Conservation (phyloP, 2,329 filamentous ascomycete genomes). For the Neopestalotiopsis rosae region DNA sequence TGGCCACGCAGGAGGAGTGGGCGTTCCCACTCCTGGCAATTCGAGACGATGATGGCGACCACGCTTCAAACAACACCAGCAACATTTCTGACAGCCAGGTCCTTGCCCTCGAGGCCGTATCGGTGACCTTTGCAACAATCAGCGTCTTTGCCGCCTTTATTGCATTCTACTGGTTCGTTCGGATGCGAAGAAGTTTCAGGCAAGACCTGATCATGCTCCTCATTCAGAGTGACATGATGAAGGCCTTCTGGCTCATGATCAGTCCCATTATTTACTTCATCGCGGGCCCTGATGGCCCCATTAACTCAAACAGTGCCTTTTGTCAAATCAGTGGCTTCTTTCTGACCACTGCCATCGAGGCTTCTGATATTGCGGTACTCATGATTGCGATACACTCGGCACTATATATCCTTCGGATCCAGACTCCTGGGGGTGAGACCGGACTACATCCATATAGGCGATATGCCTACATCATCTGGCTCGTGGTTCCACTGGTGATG, state of each 20-base stretch:
- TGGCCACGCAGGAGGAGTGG: constrained; percentile 6
- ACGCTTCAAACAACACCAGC: not conserved
- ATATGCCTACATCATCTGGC: constrained; percentile 61
- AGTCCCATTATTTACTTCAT: constrained; percentile 65
- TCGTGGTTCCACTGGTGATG: constrained; percentile 63
- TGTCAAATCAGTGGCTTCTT: constrained; percentile 75
- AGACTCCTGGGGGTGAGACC: constrained; percentile 52
- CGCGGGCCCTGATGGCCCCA: constrained; percentile 42
- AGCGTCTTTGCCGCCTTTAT: constrained; percentile 62
- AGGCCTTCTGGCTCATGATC: constrained; percentile 71
- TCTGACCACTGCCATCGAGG: constrained; percentile 69
- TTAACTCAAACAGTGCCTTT: constrained; percentile 58
- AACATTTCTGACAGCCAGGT: constrained; percentile 6
- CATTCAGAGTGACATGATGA: constrained; percentile 74
- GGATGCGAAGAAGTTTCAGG: constrained; percentile 76
- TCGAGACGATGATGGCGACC: constrained; percentile 1
- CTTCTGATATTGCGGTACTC: constrained; percentile 73
- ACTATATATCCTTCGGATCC: constrained; percentile 71
- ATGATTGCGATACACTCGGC: constrained; percentile 77
- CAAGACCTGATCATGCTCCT: constrained; percentile 78
- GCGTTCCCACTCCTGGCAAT: constrained; percentile 6
- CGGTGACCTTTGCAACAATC: constrained; percentile 49
- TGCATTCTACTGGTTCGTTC: constrained; percentile 73
- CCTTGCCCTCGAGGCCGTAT: constrained; percentile 42
- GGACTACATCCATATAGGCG: constrained; percentile 73